Evolutionary conservation across 345 rosid genomes (phyloP).

Genomic region (Trapa incisa): DNA sequence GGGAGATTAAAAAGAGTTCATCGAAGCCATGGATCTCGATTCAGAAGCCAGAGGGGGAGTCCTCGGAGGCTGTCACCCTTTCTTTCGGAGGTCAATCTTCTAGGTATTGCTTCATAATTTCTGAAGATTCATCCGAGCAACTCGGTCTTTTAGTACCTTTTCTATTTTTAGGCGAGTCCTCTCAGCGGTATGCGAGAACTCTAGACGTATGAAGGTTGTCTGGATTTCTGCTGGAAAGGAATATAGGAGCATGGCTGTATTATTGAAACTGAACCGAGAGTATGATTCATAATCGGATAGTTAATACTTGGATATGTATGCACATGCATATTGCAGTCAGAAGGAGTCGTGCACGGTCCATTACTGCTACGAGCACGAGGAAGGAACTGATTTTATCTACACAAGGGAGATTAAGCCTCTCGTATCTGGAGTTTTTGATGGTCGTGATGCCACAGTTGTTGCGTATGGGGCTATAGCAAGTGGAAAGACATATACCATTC

Average conservation of each 20-base stretch:
- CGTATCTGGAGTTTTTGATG: conserved; percentile 38
- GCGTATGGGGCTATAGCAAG: conserved; percentile 62
- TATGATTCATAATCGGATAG: background rate
- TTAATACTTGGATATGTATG: conserved; percentile 1
- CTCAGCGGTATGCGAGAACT: background rate
- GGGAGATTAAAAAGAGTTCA: conserved; percentile 1
- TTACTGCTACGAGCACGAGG: conserved; percentile 36
- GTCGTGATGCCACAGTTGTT: conserved; percentile 39
- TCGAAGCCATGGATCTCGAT: conserved; percentile 24
- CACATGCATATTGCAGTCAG: conserved; percentile 25
- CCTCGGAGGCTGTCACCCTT: conserved; percentile 29
- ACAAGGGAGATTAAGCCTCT: conserved; percentile 49
- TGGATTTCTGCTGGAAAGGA: background rate
- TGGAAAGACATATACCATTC: conserved; percentile 49
- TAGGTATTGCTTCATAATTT: conserved; percentile 22
- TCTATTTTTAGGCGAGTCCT: background rate
- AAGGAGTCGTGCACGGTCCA: conserved; percentile 40
- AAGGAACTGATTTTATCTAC: conserved; percentile 25
- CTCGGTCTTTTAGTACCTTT: background rate
- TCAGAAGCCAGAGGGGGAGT: conserved; percentile 32
- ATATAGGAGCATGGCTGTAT: background rate
- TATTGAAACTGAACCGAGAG: background rate
- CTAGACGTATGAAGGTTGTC: background rate
- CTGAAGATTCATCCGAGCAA: background rate
- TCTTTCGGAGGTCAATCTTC: conserved; percentile 34